These are phyloP conservation scores for Nakazawaea peltata DNA, from an alignment of 805 yeast species.

Conservation along the genomic window DNA sequence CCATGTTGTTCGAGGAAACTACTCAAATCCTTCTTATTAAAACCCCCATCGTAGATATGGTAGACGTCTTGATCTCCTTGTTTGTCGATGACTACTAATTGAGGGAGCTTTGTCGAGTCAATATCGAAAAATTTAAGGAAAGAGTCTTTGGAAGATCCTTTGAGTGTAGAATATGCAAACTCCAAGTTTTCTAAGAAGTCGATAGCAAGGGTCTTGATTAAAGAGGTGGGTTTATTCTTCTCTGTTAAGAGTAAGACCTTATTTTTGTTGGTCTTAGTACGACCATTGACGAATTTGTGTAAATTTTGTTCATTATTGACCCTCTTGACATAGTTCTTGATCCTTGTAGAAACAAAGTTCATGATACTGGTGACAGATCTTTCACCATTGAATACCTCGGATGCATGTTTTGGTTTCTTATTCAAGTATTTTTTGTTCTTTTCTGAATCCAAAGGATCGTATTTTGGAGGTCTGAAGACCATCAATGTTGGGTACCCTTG, in stretches of 20 bases:
- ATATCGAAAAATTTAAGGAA: slow-evolving; percentile 8
- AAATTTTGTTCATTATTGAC: slow-evolving; percentile 28
- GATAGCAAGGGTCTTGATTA: slow-evolving; percentile 59
- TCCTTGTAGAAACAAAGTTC: slow-evolving; percentile 45
- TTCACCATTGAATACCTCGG: slow-evolving; percentile 55
- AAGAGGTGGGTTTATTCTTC: slow-evolving; percentile 40
- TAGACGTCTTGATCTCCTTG: slow-evolving; percentile 9
- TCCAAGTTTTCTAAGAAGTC: slow-evolving; percentile 51
- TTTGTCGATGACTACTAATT: slow-evolving; percentile 15
- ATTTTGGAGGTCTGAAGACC: slow-evolving; percentile 78
- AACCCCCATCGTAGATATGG: slow-evolving; percentile 20
- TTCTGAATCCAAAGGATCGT: slow-evolving; percentile 13
- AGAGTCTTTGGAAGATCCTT: slow-evolving; percentile 18
- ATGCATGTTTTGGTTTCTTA: slow-evolving; percentile 43
- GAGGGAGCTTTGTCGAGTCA: slow-evolving; percentile 15
- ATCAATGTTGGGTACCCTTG: slow-evolving; percentile 80
- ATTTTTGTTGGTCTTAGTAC: slow-evolving; percentile 15
- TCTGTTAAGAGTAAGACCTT: slow-evolving; percentile 48
- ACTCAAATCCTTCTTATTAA: slow-evolving; percentile 23
- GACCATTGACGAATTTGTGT: slow-evolving; percentile 17
- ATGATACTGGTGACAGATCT: slow-evolving; percentile 48
- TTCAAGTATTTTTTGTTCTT: slow-evolving; percentile 12
- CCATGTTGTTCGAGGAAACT: slow-evolving; percentile 23
- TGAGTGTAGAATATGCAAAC: slow-evolving; percentile 34
- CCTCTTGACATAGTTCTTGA: slow-evolving; percentile 59